phyloP scores from a whole-genome alignment of 2,329 filamentous ascomycete genomes.

The Colletotrichum eremochloae region DNA sequence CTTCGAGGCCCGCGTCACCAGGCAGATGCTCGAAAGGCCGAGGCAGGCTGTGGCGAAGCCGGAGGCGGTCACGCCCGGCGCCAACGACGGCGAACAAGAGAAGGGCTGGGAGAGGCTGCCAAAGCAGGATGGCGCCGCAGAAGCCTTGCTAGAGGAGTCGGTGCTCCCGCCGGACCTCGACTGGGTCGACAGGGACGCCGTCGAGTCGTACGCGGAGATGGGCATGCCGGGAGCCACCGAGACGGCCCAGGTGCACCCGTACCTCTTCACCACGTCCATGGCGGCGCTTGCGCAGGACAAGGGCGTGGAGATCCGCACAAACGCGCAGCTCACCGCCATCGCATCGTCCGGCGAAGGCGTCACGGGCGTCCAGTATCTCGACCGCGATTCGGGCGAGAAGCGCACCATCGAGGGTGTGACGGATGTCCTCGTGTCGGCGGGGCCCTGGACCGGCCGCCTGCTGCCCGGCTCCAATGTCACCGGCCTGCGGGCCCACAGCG shows the following conservation, averaged over 20 bases:
- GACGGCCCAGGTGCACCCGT: constrained; percentile 95
- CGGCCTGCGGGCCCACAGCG: constrained; percentile 73
- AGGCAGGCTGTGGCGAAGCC: constrained; percentile 43
- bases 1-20: constrained; percentile 57
- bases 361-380: constrained; percentile 71
- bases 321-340: constrained; percentile 77
- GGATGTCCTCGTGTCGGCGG: constrained; percentile 68
- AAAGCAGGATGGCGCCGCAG: constrained; percentile 67
- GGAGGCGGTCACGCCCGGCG: constrained; percentile 23
- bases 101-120: constrained; percentile 73
- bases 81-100: constrained; percentile 44
- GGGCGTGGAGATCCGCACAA: constrained; percentile 76
- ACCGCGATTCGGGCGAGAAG: constrained; percentile 57
- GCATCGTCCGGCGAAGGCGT: constrained; percentile 66
- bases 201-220: constrained; percentile 85
- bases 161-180: constrained; percentile 83
- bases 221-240: constrained; percentile 75
- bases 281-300: constrained; percentile 79
- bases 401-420: constrained; percentile 60
- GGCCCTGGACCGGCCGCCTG: constrained; percentile 73
- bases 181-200: constrained; percentile 80
- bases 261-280: constrained; percentile 89
- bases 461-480: constrained; percentile 70
- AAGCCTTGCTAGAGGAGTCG: constrained; percentile 64
- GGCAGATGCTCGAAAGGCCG: constrained; percentile 51